Percentiles rank a stretch among this genome's conserved stretches.
Conservation (phyloP, 1,284 basidiomycete species). For the Paramarasmius palmivorus region DNA sequence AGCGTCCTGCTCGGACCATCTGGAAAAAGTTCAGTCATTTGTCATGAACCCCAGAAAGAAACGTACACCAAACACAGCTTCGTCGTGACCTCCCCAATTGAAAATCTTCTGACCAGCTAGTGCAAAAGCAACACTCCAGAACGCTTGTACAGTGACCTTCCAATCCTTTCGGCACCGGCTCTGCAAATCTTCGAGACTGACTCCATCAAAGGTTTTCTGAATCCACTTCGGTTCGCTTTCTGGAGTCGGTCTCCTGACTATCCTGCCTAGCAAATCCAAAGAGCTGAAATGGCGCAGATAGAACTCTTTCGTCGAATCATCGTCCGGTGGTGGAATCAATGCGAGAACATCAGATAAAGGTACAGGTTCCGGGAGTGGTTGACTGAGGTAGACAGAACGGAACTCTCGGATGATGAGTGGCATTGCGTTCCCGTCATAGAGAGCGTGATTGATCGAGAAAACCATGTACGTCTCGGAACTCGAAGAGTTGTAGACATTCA, state of each 20-base stretch:
- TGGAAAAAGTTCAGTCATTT: slow-evolving; percentile 19
- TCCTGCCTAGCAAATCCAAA: slow-evolving; percentile 33
- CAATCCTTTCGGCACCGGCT: slow-evolving; percentile 28
- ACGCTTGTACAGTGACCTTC: slow-evolving; percentile 45
- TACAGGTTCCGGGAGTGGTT: slow-evolving; percentile 19
- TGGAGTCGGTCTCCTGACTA: slow-evolving; percentile 18
- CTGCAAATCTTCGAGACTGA: slow-evolving; percentile 31
- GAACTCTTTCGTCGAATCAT: slow-evolving; percentile 32
- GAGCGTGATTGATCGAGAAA: slow-evolving; percentile 48
- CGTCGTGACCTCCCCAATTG: slow-evolving; percentile 27
- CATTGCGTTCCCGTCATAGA: slow-evolving; percentile 49
- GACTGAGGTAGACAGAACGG: slow-evolving; percentile 31
- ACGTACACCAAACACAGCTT: slow-evolving; percentile 48
- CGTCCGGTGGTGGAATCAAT: slow-evolving; percentile 30
- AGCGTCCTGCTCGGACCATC: slow-evolving; percentile 49
- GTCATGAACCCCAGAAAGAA: neutral
- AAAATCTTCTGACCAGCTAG: slow-evolving; percentile 16
- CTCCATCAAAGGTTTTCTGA: slow-evolving; percentile 19
- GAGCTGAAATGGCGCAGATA: slow-evolving; percentile 36
- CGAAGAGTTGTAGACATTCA: slow-evolving; percentile 27
- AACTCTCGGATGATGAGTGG: slow-evolving; percentile 39
- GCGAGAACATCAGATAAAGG: slow-evolving; percentile 32
- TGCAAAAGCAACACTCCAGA: slow-evolving; percentile 42
- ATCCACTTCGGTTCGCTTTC: slow-evolving; percentile 19
- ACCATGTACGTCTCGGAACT: slow-evolving; percentile 24